Base-by-base conservation (phyloP, 2,329 filamentous ascomycete genomes). In the Phoma sp. region DNA sequence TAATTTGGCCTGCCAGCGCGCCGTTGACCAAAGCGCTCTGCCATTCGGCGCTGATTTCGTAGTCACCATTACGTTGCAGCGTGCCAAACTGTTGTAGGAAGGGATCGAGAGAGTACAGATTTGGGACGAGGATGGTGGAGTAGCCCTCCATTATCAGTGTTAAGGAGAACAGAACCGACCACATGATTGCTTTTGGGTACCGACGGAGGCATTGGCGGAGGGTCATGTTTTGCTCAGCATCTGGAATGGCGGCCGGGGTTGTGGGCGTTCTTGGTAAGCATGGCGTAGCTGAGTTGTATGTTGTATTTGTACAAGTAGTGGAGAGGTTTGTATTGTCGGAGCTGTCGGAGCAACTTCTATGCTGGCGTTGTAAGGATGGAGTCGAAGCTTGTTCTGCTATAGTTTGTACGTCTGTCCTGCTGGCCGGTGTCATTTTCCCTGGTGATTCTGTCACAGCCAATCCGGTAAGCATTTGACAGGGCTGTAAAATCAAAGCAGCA, bases 71-170 rank as follows among this genome's bases (percentile, higher is more conserved):
- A 2, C 20, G 18, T 12, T 62, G 61, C 4, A 65, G 67, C 18
- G 70, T 39, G 5, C 56, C 70, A 45, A 72, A 80, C 34, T 71
- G 64, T 20, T 60, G 53, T 33, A 75, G 71, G 65, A 80, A 80
- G 2, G 72, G 63, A 6, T 69, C 70, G 45, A 74, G 74, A 15
- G 67, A 76, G 59, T 83, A 92, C 64, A 93, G 89, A 74, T 91
- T 92, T 76, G 87, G 90, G 68, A 93, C 85, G 50, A 95, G 78
- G 62, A 84, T 86, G 56, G 93, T 81, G 69, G 95, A 90, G 76
- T 91, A 95, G 7, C 90, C 91, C 74, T 96, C 91, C 92, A 96
- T 96, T 62, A 85, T 84, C 68, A 96, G 91, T 70, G 88, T 91
- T 0, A 89, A 91, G 9, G 90, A 93, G 72, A 96, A 90, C 50